These are phyloP conservation scores for Escovopsis sp. DNA, from an alignment of 2,329 filamentous ascomycete genomes.

Conservation along the genomic window DNA sequence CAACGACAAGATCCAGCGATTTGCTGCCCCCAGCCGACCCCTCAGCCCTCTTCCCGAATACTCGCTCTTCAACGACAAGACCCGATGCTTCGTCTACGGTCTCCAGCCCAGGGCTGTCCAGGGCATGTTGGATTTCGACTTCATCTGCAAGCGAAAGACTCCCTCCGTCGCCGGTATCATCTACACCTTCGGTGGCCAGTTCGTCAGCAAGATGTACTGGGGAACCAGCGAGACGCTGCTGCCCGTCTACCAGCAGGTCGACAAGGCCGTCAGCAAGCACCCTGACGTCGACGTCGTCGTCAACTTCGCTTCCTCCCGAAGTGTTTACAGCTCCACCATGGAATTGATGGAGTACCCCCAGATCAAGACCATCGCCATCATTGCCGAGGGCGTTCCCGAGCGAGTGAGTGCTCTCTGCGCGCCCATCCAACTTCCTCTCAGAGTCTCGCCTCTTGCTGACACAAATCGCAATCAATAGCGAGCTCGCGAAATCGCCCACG, in stretches of 20 bases:
- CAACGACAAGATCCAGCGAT: conserved; percentile 98
- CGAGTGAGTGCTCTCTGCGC: conserved; percentile 46
- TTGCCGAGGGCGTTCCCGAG: conserved; percentile 97
- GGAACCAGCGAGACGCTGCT: conserved; percentile 97
- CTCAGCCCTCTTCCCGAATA: conserved; percentile 78
- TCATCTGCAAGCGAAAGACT: conserved; percentile 97
- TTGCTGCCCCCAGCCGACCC: conserved; percentile 81
- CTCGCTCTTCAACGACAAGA: conserved; percentile 97
- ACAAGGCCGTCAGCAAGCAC: conserved; percentile 93
- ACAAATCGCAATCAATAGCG: conserved; percentile 36
- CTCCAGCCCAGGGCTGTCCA: conserved; percentile 89
- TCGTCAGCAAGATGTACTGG: conserved; percentile 99
- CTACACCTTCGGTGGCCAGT: conserved; percentile 99
- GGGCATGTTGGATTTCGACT: conserved; percentile 98
- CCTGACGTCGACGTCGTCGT: conserved; percentile 92
- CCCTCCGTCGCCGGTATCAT: conserved; percentile 98
- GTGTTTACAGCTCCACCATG: conserved; percentile 96
- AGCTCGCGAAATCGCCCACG: conserved; percentile 92
- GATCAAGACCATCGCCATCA: conserved; percentile 98
- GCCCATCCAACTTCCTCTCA: no score
- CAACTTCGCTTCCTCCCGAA: conserved; percentile 98
- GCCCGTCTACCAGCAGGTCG: conserved; percentile 89
- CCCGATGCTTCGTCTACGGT: conserved; percentile 98
- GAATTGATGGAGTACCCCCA: conserved; percentile 95
- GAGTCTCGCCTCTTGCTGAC: neutral